Evolutionary conservation across 2,329 filamentous ascomycete genomes (phyloP).

Genomic region (Phaeosphaeriaceae sp.): DNA sequence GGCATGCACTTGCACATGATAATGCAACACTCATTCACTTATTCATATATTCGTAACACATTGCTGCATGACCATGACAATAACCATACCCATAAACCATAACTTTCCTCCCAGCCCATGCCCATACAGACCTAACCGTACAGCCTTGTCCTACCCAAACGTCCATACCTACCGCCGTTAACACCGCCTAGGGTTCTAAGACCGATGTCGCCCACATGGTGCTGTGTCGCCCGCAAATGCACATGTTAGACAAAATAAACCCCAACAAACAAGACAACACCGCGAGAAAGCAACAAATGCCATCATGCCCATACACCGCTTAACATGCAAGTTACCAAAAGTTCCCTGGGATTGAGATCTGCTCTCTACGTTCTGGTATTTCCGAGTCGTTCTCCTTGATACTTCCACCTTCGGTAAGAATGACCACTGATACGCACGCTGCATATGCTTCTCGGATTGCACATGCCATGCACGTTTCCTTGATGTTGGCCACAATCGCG

Average conservation of each 20-base stretch:
- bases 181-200: not conserved
- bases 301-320: conserved; percentile 3
- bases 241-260: not conserved
- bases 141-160: conserved; percentile 4
- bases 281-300: conserved; percentile 8
- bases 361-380: conserved; percentile 12
- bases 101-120: conserved; percentile 3
- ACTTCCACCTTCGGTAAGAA: conserved; percentile 60
- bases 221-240: conserved; percentile 1
- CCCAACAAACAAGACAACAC: not conserved
- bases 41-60: conserved; percentile 38
- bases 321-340: conserved; percentile 5
- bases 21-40: too few species aligned
- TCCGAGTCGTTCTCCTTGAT: conserved; percentile 54
- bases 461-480: conserved; percentile 75
- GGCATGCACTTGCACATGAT: too few species aligned
- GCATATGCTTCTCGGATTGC: conserved; percentile 78
- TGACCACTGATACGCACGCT: conserved; percentile 73
- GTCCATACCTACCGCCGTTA: conserved; percentile 16
- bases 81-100: conserved; percentile 3
- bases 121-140: conserved; percentile 9
- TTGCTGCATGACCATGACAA: conserved; percentile 26
- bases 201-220: not conserved
- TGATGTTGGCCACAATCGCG: conserved; percentile 72
- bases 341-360: conserved; percentile 10